Conservation (phyloP, 495 filamentous ascomycete genomes). For the Aspergillus hancockii region DNA sequence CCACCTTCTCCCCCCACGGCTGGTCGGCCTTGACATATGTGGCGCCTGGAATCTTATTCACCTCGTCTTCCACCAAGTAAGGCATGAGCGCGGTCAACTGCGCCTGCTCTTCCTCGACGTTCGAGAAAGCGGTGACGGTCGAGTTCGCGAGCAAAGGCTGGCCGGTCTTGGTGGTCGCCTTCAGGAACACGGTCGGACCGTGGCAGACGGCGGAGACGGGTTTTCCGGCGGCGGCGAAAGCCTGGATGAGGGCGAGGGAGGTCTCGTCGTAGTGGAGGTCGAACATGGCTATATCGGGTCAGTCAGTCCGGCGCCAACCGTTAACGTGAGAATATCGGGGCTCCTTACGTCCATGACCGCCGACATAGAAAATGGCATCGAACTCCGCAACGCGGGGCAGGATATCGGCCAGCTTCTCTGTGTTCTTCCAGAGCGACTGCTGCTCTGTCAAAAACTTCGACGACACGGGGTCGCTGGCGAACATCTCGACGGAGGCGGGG, state of each 20-base stretch:
- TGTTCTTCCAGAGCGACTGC: conserved; percentile 62
- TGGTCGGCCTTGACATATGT: conserved; percentile 59
- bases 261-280: conserved; percentile 55
- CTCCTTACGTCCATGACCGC: conserved; percentile 70
- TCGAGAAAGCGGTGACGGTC: conserved; percentile 66
- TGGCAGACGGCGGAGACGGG: conserved; percentile 70
- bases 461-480: conserved; percentile 55
- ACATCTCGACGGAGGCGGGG: conserved; percentile 60
- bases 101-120: conserved; percentile 62
- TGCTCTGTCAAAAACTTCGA: conserved; percentile 54
- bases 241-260: conserved; percentile 56
- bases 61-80: conserved; percentile 62
- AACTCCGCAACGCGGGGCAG: conserved; percentile 57
- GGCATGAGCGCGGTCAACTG: conserved; percentile 55
- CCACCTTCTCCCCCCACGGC: conserved; percentile 61
- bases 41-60: conserved; percentile 51
- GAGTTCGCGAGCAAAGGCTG: conserved; percentile 54
- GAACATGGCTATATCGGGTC: conserved; percentile 60
- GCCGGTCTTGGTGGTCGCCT: conserved; percentile 55
- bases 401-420: conserved; percentile 52
- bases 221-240: conserved; percentile 63
- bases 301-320: neutral
- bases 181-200: conserved; percentile 61
- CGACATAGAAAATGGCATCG: conserved; percentile 71
- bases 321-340: neutral